Base-by-base conservation (phyloP, 768 basidiomycete genomes). In the Xanthoconium stramineum region DNA sequence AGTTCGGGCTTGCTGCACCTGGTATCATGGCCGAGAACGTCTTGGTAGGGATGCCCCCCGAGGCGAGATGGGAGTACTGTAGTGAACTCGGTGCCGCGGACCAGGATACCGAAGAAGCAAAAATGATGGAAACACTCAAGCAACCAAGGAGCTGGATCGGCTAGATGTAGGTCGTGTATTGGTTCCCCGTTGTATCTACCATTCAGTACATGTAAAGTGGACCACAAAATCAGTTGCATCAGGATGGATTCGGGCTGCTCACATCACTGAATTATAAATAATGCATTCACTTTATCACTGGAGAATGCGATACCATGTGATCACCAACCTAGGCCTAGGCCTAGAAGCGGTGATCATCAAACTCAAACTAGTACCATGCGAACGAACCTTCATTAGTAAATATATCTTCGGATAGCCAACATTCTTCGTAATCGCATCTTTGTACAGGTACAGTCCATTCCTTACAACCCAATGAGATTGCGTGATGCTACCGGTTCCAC, bases 51-150 rank as follows among this genome's bases (percentile, higher is more conserved):
- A 70, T 89, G 59, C 86, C 86, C 2, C 80, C 85, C 63, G 80
- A 78, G 14, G 83, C 84, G 33, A 70, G 85, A 52, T 88, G 85
- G 85, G 87, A 88, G 68, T 89, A 89, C 65, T 76, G 78, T 65
- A 76, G 77, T 36, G 80, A 84, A 13, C 65, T 86, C 56, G 82
- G 81, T 12, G 61, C 63, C 14, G 67, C 76, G n/a, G 80, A 75
- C 36, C 53, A 56, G 19, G 79, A 75, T 8, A 77, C 77, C 17
- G 64, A 74, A 33, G 87, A 88, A 65, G 80, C 74, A 37, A 72
- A 78, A 61, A 64, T 87, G 52, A 52, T 81, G 46, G 76, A 78
- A 53, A 75, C 83, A 36, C 69, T 87, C 55, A 75, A 69, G 59
- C 15, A 48, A 24, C 65, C 66, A 1, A 67, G 45, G 48, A 43